These are phyloP conservation scores for Rhodotorula sp. DNA, from an alignment of 1,284 basidiomycete species.

Conservation along the genomic window DNA sequence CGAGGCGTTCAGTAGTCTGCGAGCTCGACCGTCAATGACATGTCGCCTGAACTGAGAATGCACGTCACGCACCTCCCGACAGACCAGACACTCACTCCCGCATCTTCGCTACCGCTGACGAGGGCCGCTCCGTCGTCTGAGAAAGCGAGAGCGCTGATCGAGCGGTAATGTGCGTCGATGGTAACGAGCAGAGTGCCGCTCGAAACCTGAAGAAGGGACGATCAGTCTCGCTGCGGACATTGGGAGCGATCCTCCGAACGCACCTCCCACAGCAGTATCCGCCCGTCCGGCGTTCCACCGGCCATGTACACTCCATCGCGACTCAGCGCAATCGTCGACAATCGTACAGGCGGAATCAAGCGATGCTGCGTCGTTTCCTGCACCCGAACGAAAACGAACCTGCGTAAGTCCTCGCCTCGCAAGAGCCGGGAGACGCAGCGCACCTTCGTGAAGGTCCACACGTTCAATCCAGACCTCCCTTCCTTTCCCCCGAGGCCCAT, in stretches of 20 bases:
- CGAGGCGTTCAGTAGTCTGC: constrained; percentile 30
- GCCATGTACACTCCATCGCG: constrained; percentile 73
- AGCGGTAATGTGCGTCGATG: constrained; percentile 93
- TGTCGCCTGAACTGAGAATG: not conserved
- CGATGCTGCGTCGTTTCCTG: constrained; percentile 63
- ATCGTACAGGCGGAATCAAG: constrained; percentile 83
- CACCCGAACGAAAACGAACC: not conserved
- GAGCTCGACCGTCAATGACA: accelerated
- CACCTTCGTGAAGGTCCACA: constrained; percentile 55
- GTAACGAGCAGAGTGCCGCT: constrained; percentile 85
- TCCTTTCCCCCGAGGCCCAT: constrained; percentile 51
- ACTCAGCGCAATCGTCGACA: constrained; percentile 75
- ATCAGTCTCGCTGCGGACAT: not conserved
- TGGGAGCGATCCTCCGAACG: constrained; percentile 43
- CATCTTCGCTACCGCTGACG: constrained; percentile 84
- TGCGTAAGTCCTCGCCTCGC: not conserved
- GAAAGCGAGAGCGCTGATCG: constrained; percentile 77
- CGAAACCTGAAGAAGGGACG: constrained; percentile 60
- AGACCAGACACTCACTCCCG: constrained; percentile 83
- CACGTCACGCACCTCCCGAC: constrained; percentile 64
- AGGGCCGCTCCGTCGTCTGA: constrained; percentile 75
- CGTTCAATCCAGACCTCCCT: constrained; percentile 50
- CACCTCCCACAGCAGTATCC: constrained; percentile 94
- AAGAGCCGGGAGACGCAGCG: not conserved
- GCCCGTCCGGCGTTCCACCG: constrained; percentile 80